Evolutionary conservation across 306 rosid species (phyloP).

Genomic region (Pueraria montana): DNA sequence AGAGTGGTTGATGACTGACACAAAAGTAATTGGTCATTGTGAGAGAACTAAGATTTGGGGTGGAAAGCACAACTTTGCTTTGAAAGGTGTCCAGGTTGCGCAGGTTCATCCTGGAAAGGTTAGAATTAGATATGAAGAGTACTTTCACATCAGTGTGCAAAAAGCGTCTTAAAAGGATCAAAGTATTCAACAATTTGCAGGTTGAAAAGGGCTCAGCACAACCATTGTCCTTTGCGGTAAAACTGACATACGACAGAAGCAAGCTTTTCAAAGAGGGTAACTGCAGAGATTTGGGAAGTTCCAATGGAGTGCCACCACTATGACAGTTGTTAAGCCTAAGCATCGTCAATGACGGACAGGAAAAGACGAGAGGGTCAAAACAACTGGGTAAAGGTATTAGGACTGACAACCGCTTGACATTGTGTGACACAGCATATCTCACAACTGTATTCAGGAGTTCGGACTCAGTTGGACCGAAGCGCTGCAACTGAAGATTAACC

Average conservation of each 20-base stretch:
- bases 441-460: not conserved
- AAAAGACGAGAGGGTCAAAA: not conserved
- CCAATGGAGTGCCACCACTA: too few relatives aligned
- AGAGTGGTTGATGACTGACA: not conserved
- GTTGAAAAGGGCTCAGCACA: conserved; percentile 22
- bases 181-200: not conserved
- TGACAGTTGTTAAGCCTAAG: not conserved
- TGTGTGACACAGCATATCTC: not conserved
- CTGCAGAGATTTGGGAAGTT: not conserved
- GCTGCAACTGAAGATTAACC: too few relatives aligned
- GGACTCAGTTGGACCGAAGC: too few relatives aligned
- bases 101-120: not conserved
- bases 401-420: not conserved
- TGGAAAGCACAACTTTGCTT: not conserved
- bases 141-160: not conserved
- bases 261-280: not conserved
- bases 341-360: not conserved
- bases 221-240: not conserved
- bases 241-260: not conserved
- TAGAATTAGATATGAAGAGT: not conserved
- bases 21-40: not conserved
- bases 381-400: not conserved
- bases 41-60: not conserved
- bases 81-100: not conserved
- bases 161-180: not conserved